These are phyloP conservation scores for Leccinum angustisporum DNA, from an alignment of 1,284 basidiomycete species.

Conservation along the genomic window DNA sequence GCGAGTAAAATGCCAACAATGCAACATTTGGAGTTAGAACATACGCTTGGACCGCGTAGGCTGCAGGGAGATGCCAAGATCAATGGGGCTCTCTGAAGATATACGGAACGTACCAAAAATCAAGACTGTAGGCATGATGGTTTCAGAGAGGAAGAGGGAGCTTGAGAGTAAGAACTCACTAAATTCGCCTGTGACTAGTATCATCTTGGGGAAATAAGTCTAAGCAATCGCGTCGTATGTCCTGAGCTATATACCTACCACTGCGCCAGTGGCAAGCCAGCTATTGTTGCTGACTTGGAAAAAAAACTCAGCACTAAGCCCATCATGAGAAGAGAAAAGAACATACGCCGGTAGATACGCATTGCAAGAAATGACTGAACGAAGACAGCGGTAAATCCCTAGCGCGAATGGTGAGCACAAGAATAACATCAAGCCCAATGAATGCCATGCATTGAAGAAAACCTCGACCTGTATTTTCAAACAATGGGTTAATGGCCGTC, in stretches of 20 bases:
- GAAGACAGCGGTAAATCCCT: conserved; percentile 39
- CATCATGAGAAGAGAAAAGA: neutral
- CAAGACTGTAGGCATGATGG: conserved; percentile 11
- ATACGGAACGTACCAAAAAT: conserved; percentile 23
- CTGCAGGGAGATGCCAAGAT: conserved; percentile 25
- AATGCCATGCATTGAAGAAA: conserved; percentile 35
- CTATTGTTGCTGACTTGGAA: conserved; percentile 34
- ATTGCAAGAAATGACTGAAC: conserved; percentile 39
- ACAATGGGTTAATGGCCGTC: conserved; percentile 3
- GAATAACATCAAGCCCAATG: neutral
- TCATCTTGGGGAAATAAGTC: conserved; percentile 18
- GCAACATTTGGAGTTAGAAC: conserved; percentile 11
- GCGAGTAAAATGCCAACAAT: neutral
- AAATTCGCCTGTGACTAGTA: conserved; percentile 51
- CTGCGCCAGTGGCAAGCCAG: conserved; percentile 23
- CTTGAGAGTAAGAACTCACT: conserved; percentile 36
- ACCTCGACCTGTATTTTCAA: conserved; percentile 29
- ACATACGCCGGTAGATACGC: conserved; percentile 34
- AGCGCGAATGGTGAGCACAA: conserved; percentile 6
- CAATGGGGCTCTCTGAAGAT: neutral
- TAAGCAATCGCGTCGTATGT: conserved; percentile 1
- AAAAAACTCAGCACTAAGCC: neutral
- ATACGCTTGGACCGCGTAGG: conserved; percentile 42
- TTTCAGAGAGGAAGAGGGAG: conserved; percentile 4
- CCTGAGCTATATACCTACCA: conserved; percentile 17